phyloP scores from a whole-genome alignment of 345 rosid genomes.

The Euphorbia tirucalli region DNA sequence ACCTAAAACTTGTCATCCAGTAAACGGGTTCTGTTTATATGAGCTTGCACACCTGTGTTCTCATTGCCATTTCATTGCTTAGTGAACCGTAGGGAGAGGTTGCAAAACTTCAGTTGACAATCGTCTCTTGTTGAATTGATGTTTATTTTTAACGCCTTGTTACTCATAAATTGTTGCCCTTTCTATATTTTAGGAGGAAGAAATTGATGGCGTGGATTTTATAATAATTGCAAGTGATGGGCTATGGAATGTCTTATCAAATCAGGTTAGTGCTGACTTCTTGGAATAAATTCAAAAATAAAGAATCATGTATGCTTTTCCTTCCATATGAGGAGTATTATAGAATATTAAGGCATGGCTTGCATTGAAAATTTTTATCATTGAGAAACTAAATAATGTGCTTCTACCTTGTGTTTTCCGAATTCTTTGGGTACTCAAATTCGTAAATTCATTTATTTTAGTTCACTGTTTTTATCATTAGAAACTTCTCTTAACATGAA shows the following conservation, averaged over 20 bases:
- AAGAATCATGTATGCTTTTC: not conserved
- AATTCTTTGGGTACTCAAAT: no score
- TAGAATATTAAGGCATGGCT: no score
- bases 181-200: constrained; percentile 46
- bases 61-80: no score
- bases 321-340: no score
- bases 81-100: not conserved
- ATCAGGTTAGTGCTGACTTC: constrained; percentile 34
- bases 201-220: constrained; percentile 46
- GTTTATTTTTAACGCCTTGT: constrained; percentile 1
- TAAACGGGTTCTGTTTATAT: not conserved
- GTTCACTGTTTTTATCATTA: not conserved
- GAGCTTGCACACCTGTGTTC: not conserved
- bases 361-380: no score
- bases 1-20: not conserved
- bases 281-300: not conserved
- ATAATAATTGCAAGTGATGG: constrained; percentile 62
- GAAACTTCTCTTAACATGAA: not conserved
- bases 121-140: not conserved
- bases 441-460: no score
- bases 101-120: not conserved
- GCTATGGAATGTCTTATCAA: constrained; percentile 59
- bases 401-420: no score
- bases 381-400: not conserved
- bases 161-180: constrained; percentile 9